Base-by-base conservation (phyloP, 345 rosid species). In the Raphanus sativus region DNA sequence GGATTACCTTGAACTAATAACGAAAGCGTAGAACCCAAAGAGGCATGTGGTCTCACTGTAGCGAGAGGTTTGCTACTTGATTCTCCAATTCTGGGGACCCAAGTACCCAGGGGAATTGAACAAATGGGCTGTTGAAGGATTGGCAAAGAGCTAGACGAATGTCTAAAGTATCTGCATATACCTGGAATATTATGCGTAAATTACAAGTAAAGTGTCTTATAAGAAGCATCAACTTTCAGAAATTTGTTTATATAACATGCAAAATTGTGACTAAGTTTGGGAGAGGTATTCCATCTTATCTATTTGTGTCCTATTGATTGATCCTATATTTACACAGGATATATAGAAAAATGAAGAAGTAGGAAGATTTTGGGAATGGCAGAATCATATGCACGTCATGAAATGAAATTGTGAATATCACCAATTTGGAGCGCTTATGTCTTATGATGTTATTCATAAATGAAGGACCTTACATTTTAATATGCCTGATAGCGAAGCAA, bases 41-140 rank as follows among this genome's bases (percentile, higher is more conserved):
- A 84, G 66, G 97, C 87, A 71, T 87, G 83, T 75, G 91, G 95
- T 80, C 84, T 88, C 84, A 90, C 73, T 82, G 85, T 85, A 30
- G 91, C 89, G 58, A 90, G 80, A 9, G 89, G 86, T 16, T 81
- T 81, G 58, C 86, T 71, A 77, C 84, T 89, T 75, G 93, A 74
- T 76, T 93, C 97, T 60, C 96, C 97, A 54, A 95, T 88, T 82
- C 84, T 85, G 7, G 94, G 99, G 83, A 95, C 96, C 98, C 98
- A 90, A 29, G 98, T 90, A 58, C 99, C 98, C 73, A 93, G 77
- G 38, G 83, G 93, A 72, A 95, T 81, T 74, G 94, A 84, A 86
- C 84, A 86, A 69, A 95, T 80, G 34, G 98, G 93, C 42, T 85
- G 97, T 81, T 93, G 93, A 80, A 95, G 96, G 83, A 95, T 79